Evolutionary conservation across 176 grass and related monocot species (phyloP).

Genomic region (Typha latifolia): DNA sequence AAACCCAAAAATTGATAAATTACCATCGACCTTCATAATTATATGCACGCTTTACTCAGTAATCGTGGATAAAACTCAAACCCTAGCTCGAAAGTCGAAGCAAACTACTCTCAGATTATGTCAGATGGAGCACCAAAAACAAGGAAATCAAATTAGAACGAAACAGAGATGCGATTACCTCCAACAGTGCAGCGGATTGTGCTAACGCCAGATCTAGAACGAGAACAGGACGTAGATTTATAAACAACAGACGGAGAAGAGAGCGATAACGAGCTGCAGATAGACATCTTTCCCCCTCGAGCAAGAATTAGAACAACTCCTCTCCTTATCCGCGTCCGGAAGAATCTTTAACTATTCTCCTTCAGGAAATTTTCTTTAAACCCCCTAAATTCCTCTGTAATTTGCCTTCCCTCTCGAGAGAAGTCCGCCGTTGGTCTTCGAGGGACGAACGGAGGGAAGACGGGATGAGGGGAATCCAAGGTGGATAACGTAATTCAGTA

Average conservation of each 20-base stretch:
- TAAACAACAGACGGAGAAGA: slow-evolving; percentile 34
- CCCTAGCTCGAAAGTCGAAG: neutral
- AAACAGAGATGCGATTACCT: slow-evolving; percentile 28
- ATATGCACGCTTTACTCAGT: neutral
- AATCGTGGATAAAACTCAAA: neutral
- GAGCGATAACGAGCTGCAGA: slow-evolving; percentile 55
- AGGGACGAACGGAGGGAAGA: neutral
- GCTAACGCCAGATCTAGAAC: slow-evolving; percentile 21
- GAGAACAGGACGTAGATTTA: slow-evolving; percentile 15
- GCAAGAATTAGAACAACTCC: neutral
- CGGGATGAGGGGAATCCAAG: neutral
- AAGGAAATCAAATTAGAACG: neutral
- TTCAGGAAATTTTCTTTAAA: neutral
- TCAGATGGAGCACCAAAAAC: neutral
- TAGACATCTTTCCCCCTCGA: slow-evolving; percentile 24
- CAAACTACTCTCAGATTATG: neutral
- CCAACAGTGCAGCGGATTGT: slow-evolving; percentile 61
- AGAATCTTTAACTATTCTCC: slow-evolving; percentile 7
- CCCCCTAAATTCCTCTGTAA: no score
- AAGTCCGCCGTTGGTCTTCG: neutral
- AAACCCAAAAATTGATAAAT: neutral
- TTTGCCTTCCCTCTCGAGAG: neutral
- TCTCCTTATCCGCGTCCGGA: neutral
- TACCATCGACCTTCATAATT: neutral
- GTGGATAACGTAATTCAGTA: neutral